Base-by-base conservation (phyloP, 2,329 filamentous ascomycete species). In the Aspergillus japonicus region DNA sequence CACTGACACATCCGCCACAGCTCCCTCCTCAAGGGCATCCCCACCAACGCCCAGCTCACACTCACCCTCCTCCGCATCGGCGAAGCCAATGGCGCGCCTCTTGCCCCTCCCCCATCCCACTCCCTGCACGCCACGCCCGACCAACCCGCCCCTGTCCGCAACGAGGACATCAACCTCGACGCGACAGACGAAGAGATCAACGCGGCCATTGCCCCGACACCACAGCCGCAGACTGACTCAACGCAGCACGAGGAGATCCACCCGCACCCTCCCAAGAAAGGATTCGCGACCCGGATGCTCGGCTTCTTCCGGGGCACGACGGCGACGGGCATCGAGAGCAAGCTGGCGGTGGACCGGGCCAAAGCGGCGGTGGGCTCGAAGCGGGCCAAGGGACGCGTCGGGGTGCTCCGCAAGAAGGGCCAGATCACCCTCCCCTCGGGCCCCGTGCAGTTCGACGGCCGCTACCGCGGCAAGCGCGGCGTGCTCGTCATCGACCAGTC, bases 31-130 rank as follows among this genome's bases (percentile, higher is more conserved):
- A 91, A 89, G 70, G 90, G 91, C 2, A 87, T 95, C 0, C 92
- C 92, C 0, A 96, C 91, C 1, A 95, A 96, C 70, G 90, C 91
- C 3, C 92, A 96, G 70, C 84, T 96, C 19, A 87, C 91, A 0
- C 79, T 96, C 29, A 96, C 91, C 0, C 82, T 96, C 1, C 85
- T 96, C 11, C 89, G 92, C 5, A 87, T 94, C 31, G 91, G 91
- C 47, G 92, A 96, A 75, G 85, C 85, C 11, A 93, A 93, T 75
- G 89, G 90, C 65, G 88, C 90, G 0, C 92, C 92, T 0, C 75
- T 96, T 0, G 90, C 91, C 0, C 87, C 84, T 11, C 83, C 84
- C 23, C 84, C 84, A 1, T 31, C 44, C 16, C 73, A 71, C 16
- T 75, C 80, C 23, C 62, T 68, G 3, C 62, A 72, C 10, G 75